phyloP scores from a whole-genome alignment of 768 basidiomycete genomes.

The Lactarius sanguifluus region DNA sequence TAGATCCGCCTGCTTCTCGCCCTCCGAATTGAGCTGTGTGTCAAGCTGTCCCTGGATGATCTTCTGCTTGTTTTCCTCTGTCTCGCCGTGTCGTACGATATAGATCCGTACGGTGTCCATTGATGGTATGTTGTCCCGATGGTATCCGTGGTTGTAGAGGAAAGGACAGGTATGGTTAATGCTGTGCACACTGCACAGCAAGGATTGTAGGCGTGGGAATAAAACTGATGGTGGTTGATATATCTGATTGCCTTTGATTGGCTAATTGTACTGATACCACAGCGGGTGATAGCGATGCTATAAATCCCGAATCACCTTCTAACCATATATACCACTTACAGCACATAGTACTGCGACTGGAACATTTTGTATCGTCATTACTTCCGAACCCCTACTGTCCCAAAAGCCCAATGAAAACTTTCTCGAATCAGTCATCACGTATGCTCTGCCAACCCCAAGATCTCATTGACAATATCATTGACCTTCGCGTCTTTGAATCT shows the following conservation, averaged over 20 bases:
- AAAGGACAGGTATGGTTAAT: neutral
- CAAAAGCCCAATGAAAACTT: neutral
- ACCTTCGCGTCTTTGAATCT: constrained; percentile 63
- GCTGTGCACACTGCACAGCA: no score
- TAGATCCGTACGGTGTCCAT: constrained; percentile 50
- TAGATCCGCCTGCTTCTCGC: constrained; percentile 56
- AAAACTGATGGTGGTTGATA: neutral
- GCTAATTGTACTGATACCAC: neutral
- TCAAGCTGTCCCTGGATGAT: constrained; percentile 79
- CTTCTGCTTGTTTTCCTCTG: constrained; percentile 58
- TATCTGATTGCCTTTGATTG: neutral
- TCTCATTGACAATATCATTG: constrained; percentile 49
- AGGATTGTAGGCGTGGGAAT: neutral
- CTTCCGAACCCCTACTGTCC: neutral
- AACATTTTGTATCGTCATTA: neutral
- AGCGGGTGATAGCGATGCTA: neutral
- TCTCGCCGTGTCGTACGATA: constrained; percentile 78
- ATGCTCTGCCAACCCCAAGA: constrained; percentile 43
- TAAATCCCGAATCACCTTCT: neutral
- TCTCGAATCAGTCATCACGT: neutral
- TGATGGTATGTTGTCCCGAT: neutral
- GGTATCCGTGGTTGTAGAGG: neutral
- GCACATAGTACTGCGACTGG: neutral
- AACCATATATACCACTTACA: neutral
- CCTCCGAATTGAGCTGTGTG: constrained; percentile 61